Evolutionary conservation across 208 protist species (phyloP).

Genomic region (Tritrichomonas musculus): DNA sequence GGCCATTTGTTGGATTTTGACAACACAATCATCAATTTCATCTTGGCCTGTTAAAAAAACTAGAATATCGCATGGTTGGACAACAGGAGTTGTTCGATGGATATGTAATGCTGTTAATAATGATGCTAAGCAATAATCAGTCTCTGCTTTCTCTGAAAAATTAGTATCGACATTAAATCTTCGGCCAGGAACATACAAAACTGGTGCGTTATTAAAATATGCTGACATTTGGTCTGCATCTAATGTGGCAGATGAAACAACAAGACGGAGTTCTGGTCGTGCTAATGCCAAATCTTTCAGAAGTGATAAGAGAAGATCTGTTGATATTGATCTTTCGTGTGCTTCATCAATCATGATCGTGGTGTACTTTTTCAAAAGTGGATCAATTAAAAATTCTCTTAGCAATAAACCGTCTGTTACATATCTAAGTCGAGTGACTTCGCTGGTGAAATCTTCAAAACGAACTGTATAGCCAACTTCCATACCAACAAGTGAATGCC

Average conservation of each 20-base stretch:
- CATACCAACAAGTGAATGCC: conserved; percentile 80
- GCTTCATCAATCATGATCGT: conserved; percentile 36
- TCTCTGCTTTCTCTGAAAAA: neutral
- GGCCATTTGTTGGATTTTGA: neutral
- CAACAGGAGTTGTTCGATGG: neutral
- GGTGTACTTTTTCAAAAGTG: conserved; percentile 52
- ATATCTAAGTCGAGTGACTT: conserved; percentile 57
- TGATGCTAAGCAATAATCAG: neutral
- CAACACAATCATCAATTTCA: conserved; percentile 32
- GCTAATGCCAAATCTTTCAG: neutral
- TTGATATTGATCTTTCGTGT: conserved; percentile 29
- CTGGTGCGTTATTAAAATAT: conserved; percentile 7
- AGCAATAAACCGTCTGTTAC: conserved; percentile 72
- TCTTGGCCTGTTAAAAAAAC: conserved; percentile 38
- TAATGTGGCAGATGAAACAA: conserved; percentile 27
- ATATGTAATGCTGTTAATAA: neutral
- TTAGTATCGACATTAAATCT: conserved; percentile 28
- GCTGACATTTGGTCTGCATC: conserved; percentile 26
- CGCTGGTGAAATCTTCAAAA: conserved; percentile 39
- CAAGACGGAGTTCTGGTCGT: neutral
- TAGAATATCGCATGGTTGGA: conserved; percentile 34
- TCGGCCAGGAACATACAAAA: conserved; percentile 25
- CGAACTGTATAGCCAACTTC: conserved; percentile 55
- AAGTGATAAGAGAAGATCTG: conserved; percentile 15
- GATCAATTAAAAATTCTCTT: conserved; percentile 64